Evolutionary conservation across 148 eudicot species (phyloP).

Genomic region (Agrostemma githago): DNA sequence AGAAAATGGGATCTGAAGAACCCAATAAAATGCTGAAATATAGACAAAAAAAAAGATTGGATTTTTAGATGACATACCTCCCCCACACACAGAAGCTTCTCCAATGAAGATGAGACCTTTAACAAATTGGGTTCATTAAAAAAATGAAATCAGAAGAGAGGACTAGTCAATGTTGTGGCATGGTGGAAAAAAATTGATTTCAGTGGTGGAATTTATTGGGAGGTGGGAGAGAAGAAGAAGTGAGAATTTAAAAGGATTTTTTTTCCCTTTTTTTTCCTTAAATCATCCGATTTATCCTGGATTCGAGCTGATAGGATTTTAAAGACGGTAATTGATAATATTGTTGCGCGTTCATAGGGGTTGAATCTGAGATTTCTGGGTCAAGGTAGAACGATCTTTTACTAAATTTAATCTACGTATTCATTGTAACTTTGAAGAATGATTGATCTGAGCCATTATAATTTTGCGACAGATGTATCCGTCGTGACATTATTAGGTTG

Average conservation of each 20-base stretch:
- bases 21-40: slow-evolving; percentile 9
- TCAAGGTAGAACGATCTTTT: too few relatives aligned
- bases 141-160: background rate
- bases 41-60: background rate
- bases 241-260: background rate
- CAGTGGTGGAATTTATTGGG: too few relatives aligned
- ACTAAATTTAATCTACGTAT: too few relatives aligned
- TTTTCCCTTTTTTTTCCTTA: too few relatives aligned
- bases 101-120: background rate
- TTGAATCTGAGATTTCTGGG: too few relatives aligned
- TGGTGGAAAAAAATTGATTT: background rate
- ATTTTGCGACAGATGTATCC: too few relatives aligned
- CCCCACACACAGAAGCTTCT: background rate
- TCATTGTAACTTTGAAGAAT: too few relatives aligned
- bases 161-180: slow-evolving; percentile 8
- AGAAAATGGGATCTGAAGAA: slow-evolving; percentile 19
- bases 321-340: too few relatives aligned
- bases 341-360: too few relatives aligned
- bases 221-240: slow-evolving; percentile 2
- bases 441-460: background rate
- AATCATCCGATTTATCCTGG: too few relatives aligned
- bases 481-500: background rate
- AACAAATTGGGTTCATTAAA: background rate
- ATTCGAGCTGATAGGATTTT: too few relatives aligned
- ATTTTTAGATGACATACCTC: slow-evolving; percentile 5